phyloP scores from a whole-genome alignment of 2,329 filamentous ascomycete genomes.

The Beauveria caledonica region DNA sequence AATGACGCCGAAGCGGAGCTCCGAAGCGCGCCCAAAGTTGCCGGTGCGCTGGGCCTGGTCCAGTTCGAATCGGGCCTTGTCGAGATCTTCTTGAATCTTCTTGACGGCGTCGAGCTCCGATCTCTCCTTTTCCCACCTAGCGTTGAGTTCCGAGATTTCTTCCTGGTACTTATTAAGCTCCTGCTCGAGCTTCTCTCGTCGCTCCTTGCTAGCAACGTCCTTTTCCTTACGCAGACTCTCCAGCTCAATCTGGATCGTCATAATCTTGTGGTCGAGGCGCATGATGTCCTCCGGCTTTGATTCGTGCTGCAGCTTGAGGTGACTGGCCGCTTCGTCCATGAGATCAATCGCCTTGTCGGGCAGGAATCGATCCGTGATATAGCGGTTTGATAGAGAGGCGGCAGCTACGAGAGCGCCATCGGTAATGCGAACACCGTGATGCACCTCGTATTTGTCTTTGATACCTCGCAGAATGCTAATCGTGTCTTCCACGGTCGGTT shows the following conservation, averaged over 20 bases:
- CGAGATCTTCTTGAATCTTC: conserved; percentile 77
- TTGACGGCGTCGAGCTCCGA: conserved; percentile 82
- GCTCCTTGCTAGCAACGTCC: conserved; percentile 79
- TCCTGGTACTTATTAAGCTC: conserved; percentile 70
- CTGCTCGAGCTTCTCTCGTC: conserved; percentile 74
- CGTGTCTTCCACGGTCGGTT: conserved; percentile 84
- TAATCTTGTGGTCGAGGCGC: conserved; percentile 85
- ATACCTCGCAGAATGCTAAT: conserved; percentile 94
- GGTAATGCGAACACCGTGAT: conserved; percentile 91
- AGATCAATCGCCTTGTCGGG: conserved; percentile 97
- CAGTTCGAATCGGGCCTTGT: conserved; percentile 75
- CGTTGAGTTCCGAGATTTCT: conserved; percentile 64
- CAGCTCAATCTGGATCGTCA: conserved; percentile 94
- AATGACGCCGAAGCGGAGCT: conserved; percentile 82
- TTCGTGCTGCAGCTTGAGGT: conserved; percentile 85
- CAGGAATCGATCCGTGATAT: conserved; percentile 91
- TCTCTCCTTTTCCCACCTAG: conserved; percentile 85
- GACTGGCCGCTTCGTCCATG: conserved; percentile 91
- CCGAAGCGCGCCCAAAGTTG: conserved; percentile 83
- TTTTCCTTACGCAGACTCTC: conserved; percentile 92
- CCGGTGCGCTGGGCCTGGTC: conserved; percentile 82
- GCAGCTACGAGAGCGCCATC: conserved; percentile 88
- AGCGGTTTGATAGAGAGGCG: conserved; percentile 86
- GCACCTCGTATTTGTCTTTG: conserved; percentile 95
- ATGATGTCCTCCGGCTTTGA: conserved; percentile 95